phyloP scores from a whole-genome alignment of 2,329 filamentous ascomycete species.

The Alternaria sp. region DNA sequence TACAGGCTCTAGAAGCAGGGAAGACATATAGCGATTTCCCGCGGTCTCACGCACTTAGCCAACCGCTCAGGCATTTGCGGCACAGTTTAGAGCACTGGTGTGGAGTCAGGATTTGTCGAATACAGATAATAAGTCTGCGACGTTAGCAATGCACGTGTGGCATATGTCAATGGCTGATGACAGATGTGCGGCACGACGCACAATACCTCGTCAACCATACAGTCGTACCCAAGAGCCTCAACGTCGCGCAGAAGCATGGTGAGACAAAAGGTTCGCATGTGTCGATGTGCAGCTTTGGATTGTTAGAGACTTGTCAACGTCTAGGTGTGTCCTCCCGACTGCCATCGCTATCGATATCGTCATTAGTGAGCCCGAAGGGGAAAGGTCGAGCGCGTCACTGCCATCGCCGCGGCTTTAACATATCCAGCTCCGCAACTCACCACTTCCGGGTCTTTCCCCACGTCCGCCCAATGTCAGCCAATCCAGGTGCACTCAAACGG shows the following conservation, averaged over 20 bases:
- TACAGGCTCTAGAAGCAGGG: background rate
- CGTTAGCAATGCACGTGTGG: background rate
- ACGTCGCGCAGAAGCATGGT: background rate
- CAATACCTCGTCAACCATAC: background rate
- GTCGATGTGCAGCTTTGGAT: background rate
- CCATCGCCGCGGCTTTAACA: slow-evolving; percentile 30
- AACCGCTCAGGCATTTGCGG: background rate
- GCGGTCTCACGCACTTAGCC: background rate
- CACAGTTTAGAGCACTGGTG: background rate
- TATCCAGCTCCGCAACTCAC: slow-evolving; percentile 26
- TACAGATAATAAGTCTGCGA: background rate
- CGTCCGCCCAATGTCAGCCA: slow-evolving; percentile 45
- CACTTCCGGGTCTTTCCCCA: slow-evolving; percentile 13
- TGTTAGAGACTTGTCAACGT: background rate
- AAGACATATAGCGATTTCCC: background rate
- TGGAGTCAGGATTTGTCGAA: background rate
- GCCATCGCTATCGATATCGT: slow-evolving; percentile 23
- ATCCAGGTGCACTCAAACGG: slow-evolving; percentile 45
- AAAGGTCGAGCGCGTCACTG: slow-evolving; percentile 39
- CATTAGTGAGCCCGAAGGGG: slow-evolving; percentile 21
- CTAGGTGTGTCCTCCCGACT: no score
- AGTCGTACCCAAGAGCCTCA: slow-evolving; percentile 3
- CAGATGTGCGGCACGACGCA: slow-evolving; percentile 15
- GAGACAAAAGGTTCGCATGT: background rate
- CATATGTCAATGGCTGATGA: slow-evolving; percentile 8